Evolutionary conservation across 305 asterid species (phyloP).

Genomic region (Coffea humblotiana): DNA sequence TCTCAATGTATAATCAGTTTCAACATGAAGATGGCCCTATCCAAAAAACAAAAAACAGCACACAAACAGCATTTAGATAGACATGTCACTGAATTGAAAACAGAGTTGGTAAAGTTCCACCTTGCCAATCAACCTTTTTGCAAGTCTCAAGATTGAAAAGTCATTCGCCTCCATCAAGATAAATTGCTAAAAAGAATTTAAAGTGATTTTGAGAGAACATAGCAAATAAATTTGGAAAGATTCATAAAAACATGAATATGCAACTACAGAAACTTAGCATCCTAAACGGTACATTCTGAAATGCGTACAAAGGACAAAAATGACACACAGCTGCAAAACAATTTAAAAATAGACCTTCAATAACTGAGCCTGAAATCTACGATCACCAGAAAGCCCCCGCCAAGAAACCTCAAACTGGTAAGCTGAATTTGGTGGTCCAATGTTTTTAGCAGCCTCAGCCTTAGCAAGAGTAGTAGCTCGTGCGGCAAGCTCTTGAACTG

Average conservation of each 20-base stretch:
- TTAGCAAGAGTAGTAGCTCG: conserved; percentile 78
- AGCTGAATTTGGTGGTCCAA: conserved; percentile 81
- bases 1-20: neutral
- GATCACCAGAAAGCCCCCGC: conserved; percentile 86
- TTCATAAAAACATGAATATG: neutral
- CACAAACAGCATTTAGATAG: neutral
- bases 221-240: neutral
- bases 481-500: conserved; percentile 84
- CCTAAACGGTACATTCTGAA: neutral
- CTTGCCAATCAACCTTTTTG: neutral
- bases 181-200: neutral
- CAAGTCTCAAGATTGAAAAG: neutral
- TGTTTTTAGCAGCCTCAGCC: conserved; percentile 81
- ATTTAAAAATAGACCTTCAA: conserved; percentile 55
- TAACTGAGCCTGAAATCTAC: conserved; percentile 62
- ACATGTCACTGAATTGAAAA: neutral
- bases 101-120: neutral
- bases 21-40: neutral
- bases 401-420: conserved; percentile 90
- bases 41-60: neutral
- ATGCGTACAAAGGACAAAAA: neutral
- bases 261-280: neutral
- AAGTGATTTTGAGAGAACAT: neutral
- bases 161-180: no score
- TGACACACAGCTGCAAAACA: conserved; percentile 7